A percentile compares a stretch with the other conserved stretches of the same genome.
Evolutionary conservation across 192 early-diverging fungal genomes (phyloP).

Genomic region (Coemansia sp.): DNA sequence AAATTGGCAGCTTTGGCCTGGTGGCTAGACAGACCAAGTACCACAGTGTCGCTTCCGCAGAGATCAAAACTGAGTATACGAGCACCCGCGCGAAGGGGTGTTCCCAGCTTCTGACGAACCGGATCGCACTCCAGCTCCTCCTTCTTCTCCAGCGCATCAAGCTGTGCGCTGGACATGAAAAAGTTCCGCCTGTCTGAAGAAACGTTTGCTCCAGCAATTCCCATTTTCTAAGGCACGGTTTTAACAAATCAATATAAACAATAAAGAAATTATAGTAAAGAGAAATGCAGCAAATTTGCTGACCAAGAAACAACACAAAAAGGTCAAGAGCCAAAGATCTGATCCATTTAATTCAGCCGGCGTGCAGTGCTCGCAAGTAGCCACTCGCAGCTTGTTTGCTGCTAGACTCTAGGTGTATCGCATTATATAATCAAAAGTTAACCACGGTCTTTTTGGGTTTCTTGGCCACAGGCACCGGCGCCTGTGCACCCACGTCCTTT

Average conservation of each 20-base stretch:
- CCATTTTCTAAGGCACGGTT: not conserved
- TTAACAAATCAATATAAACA: not conserved
- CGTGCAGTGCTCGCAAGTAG: too few species aligned
- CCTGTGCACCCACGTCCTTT: slow-evolving; percentile 6
- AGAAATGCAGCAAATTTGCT: too few species aligned
- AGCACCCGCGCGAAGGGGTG: slow-evolving; percentile 33
- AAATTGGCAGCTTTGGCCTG: slow-evolving; percentile 41
- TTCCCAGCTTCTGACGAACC: slow-evolving; percentile 39
- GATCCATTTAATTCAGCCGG: too few species aligned
- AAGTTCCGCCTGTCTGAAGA: slow-evolving; percentile 45
- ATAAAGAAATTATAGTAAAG: too few species aligned
- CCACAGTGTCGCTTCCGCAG: slow-evolving; percentile 20
- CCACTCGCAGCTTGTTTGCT: too few species aligned
- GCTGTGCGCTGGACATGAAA: slow-evolving; percentile 55
- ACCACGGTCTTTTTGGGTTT: slow-evolving; percentile 1
- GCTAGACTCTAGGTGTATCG: too few species aligned
- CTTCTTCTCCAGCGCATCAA: slow-evolving; percentile 46
- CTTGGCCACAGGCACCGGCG: not conserved
- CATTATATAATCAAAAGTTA: not conserved
- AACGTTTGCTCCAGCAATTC: slow-evolving; percentile 29
- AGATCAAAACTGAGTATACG: slow-evolving; percentile 46
- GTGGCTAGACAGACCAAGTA: slow-evolving; percentile 44
- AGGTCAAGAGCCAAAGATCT: too few species aligned
- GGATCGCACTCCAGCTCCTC: slow-evolving; percentile 48
- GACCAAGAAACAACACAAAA: too few species aligned